Evolutionary conservation across 176 grass and related monocot species (phyloP), one percentile per base, ranked within the genome.

Genomic region (Rhynchospora pubera): DNA sequence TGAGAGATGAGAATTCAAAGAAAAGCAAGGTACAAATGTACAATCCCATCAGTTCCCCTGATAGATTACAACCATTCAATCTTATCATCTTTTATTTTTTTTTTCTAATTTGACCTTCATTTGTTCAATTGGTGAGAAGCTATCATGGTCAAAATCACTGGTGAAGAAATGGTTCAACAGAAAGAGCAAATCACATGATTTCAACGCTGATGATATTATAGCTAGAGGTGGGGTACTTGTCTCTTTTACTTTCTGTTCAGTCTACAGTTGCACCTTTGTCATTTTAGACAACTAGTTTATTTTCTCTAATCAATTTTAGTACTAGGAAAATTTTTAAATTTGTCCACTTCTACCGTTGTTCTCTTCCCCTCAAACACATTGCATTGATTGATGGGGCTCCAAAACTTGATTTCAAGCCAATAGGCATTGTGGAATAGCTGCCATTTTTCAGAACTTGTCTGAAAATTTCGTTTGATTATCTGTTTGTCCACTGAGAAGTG

Each of bases 121-220:
- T 84, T 72, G 44, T 84, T 12, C 26, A 76, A 5, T 18, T 24
- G 6, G 34, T 51, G 66, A 14, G 90, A 84, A 93, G 91, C 81
- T 93, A 47, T 86, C 88, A 66, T 93, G 91, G 91, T 88, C 96
- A 84, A 95, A 99, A 87, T 86, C 89, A 80, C 58, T 99, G 64
- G 89, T 99, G 56, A 90, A 88, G 72, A 99, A 96, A 86, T 99
- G 92, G 97, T 99, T 99, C 84, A 95, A 93, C 70, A 99, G 91
- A 64, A 89, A 88, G 83, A 89, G 93, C 89, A 99, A 99, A 89
- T 82, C 97, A 83, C 89, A 93, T 44, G 97, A 99, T 57, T 99
- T 91, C 85, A 85, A 93, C 85, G 89, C 97, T 48, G 97, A 99
- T 77, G 91, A 99, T 85, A 89, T 84, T 50, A 82, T 90, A 57